phyloP scores from a whole-genome alignment of 2,329 filamentous ascomycete species.

The Blumeria graminis region DNA sequence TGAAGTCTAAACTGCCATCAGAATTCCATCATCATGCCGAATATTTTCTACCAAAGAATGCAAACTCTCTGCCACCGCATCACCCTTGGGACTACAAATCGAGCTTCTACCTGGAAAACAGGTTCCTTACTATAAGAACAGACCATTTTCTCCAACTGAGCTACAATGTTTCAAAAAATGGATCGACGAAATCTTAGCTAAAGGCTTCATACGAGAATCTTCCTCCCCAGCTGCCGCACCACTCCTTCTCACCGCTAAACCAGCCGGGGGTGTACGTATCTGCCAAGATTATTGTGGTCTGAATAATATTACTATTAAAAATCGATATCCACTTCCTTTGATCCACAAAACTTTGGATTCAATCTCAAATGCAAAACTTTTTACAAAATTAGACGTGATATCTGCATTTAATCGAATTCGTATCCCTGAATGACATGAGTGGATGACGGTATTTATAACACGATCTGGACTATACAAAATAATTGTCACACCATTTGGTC shows the following conservation, averaged over 20 bases:
- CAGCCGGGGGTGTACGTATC: background rate
- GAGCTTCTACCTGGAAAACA: background rate
- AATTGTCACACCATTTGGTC: background rate
- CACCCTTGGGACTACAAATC: background rate
- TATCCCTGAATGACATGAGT: slow-evolving; percentile 5
- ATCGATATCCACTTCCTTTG: background rate
- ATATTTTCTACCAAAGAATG: background rate
- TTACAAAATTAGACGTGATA: slow-evolving; percentile 3
- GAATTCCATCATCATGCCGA: background rate
- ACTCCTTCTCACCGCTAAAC: background rate
- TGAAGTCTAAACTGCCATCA: background rate
- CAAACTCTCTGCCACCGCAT: background rate
- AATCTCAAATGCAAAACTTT: background rate
- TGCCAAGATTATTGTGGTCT: background rate
- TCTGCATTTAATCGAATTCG: slow-evolving; percentile 3
- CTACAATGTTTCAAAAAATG: background rate
- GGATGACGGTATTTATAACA: slow-evolving; percentile 5
- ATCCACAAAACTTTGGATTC: background rate
- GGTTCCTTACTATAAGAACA: background rate
- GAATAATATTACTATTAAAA: background rate
- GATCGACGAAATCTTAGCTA: background rate
- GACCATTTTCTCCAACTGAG: background rate
- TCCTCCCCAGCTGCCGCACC: background rate
- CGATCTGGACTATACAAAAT: background rate
- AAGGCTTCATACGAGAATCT: background rate